A percentile compares a stretch with the other conserved stretches of the same genome.
Evolutionary conservation across 768 basidiomycete species (phyloP).

Genomic region (Tulasnella sp.): DNA sequence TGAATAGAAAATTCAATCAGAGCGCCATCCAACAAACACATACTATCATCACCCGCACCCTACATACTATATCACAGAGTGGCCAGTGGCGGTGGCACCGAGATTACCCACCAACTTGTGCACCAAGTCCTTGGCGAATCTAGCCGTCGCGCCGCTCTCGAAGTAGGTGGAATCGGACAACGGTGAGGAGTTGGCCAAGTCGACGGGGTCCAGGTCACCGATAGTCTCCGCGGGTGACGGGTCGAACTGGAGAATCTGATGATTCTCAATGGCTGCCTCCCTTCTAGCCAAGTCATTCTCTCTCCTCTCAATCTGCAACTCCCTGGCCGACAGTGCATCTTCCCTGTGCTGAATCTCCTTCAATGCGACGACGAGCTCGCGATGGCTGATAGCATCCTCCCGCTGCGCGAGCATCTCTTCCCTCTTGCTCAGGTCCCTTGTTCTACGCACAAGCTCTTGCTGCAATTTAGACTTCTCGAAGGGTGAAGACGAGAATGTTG

Average conservation of each 20-base stretch:
- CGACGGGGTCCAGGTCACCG: conserved; percentile 1
- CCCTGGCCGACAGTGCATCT: conserved; percentile 2
- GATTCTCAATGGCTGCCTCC: conserved; percentile 2
- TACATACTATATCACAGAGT: not conserved
- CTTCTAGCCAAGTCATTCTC: conserved; percentile 5
- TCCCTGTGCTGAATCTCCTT: conserved; percentile 7
- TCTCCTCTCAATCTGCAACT: not conserved
- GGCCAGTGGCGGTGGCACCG: not conserved
- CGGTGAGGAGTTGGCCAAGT: not conserved
- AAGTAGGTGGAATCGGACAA: not conserved
- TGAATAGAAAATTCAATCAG: not conserved
- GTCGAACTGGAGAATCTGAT: not conserved
- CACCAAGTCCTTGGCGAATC: conserved; percentile 1
- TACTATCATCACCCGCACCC: not conserved
- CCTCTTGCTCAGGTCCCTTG: not conserved
- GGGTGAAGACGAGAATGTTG: not conserved
- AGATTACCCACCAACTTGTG: not conserved
- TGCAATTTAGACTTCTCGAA: conserved; percentile 12
- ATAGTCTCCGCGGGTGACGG: not conserved
- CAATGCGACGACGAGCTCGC: conserved; percentile 8
- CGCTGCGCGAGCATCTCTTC: conserved; percentile 5
- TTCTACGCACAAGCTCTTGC: not conserved
- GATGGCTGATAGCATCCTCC: conserved; percentile 10
- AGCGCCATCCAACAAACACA: not conserved
- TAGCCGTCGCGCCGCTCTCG: not conserved